A percentile compares a stretch with the other conserved stretches of the same genome.
phyloP scores from a whole-genome alignment of 805 yeast genomes.

The Zygosaccharomyces siamensis region DNA sequence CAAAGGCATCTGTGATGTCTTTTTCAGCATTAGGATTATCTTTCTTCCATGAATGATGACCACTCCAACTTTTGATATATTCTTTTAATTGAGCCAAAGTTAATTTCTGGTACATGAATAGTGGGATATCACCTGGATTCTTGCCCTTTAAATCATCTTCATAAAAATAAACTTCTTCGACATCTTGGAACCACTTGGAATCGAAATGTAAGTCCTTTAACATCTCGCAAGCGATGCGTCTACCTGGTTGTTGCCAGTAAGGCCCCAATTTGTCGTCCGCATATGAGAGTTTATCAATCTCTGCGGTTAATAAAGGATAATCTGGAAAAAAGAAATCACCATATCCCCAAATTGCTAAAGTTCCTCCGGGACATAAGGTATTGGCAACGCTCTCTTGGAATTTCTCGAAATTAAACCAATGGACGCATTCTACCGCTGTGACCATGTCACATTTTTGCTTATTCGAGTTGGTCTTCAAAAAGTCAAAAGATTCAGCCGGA shows the following conservation, averaged over 20 bases:
- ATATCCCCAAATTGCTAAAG: conserved; percentile 69
- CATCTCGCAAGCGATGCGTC: conserved; percentile 25
- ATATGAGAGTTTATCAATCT: conserved; percentile 50
- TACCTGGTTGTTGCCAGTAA: conserved; percentile 12
- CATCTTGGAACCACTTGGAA: conserved; percentile 44
- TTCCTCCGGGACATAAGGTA: conserved; percentile 52
- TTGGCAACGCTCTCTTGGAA: conserved; percentile 48
- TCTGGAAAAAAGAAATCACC: conserved; percentile 58
- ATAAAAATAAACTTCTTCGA: conserved; percentile 33
- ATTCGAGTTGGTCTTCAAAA: background rate
- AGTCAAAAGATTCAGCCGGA: conserved; percentile 23
- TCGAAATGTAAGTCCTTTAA: conserved; percentile 40
- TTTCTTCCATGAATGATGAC: conserved; percentile 54
- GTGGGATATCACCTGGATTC: conserved; percentile 22
- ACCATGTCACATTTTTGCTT: conserved; percentile 42
- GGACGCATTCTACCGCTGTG: conserved; percentile 69
- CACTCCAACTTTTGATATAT: conserved; percentile 62
- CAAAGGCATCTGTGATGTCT: conserved; percentile 47
- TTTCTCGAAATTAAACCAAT: conserved; percentile 58
- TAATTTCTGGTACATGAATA: conserved; percentile 40
- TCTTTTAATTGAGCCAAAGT: conserved; percentile 44
- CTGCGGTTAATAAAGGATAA: conserved; percentile 50
- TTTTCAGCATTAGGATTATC: conserved; percentile 37
- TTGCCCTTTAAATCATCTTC: conserved; percentile 8
- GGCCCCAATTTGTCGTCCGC: conserved; percentile 38